These are phyloP conservation scores for Spongospora subterranea DNA, from an alignment of 208 protist species.

Conservation along the genomic window DNA sequence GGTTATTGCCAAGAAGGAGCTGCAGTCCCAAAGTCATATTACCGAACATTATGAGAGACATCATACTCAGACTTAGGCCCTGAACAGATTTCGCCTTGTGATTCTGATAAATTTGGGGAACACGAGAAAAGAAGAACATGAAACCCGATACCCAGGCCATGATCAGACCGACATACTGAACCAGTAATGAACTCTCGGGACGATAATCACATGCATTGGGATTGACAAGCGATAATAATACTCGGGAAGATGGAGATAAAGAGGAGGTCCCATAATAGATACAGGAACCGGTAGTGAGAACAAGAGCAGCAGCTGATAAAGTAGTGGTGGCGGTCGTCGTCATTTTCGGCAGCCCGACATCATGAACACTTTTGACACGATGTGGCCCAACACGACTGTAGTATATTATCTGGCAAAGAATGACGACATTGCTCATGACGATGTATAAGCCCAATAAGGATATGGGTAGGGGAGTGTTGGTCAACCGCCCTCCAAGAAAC, in stretches of 20 bases:
- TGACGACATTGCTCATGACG: constrained; percentile 15
- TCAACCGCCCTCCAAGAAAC: constrained; percentile 9
- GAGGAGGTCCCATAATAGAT: background rate
- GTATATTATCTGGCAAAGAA: background rate
- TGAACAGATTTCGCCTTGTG: background rate
- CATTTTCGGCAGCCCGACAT: background rate
- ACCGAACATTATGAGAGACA: constrained; percentile 13
- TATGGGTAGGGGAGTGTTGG: constrained; percentile 32
- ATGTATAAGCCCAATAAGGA: constrained; percentile 35
- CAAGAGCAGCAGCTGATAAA: background rate
- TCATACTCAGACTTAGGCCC: background rate
- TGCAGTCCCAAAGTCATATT: constrained; percentile 31
- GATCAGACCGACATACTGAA: background rate
- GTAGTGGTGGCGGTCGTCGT: background rate
- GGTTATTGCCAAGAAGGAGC: background rate
- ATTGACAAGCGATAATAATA: background rate
- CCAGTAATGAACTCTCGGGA: background rate
- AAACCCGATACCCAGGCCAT: background rate
- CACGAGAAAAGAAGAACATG: constrained; percentile 11
- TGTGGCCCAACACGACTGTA: background rate
- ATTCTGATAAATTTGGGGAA: constrained; percentile 31
- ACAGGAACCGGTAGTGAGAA: background rate
- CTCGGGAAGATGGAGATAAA: background rate
- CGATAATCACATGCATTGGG: background rate
- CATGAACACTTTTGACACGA: background rate